Base-by-base conservation (phyloP, 306 rosid species). In the Cajanus cajan region DNA sequence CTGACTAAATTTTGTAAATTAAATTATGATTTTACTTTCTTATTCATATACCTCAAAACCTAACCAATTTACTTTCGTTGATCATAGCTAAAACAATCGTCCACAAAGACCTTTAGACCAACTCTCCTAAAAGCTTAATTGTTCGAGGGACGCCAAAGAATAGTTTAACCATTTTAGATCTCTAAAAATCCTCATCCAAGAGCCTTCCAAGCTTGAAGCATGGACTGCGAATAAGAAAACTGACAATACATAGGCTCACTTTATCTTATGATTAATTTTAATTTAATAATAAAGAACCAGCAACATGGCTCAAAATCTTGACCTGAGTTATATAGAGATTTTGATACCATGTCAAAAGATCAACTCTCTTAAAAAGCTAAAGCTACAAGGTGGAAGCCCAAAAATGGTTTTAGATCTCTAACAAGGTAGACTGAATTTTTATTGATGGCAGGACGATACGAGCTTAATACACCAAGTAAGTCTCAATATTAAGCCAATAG, bases 51-150 rank as follows among this genome's bases (percentile, higher is more conserved):
- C 48, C 21, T 7, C 21, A 2, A 22, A 74, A 76, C 44, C 71
- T 44, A 84, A 71, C 45, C 70, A 75, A 40, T 31, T 44, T 31
- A 65, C 74, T 73, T 50, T 19, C 58, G 50, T 82, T 69, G 48
- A 13, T 68, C 74, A 71, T 34, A 69, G 65, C 22, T 43, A 57
- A 44, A 68, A 39, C 22, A 50, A 76, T 4, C 51, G 36, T 37
- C 22, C 78, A 64, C 81, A 45, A 8, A 79, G 55, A 54, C 66
- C 15, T 50, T 16, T 25, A 4, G 31, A 37, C 73, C 61, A 51
- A 51, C 48, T 80, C 40, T 51, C 48, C 14, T 39, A 40, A 40
- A 50, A 50, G 33, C 45, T 61, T 41, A 61, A 50, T 16, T 47
- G 31, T 45, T 33, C 36, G 73, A 33, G 34, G 8, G 8, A 55